Evolutionary conservation across 164 flowering plant species (phyloP).

Genomic region (Berberis vulgaris): DNA sequence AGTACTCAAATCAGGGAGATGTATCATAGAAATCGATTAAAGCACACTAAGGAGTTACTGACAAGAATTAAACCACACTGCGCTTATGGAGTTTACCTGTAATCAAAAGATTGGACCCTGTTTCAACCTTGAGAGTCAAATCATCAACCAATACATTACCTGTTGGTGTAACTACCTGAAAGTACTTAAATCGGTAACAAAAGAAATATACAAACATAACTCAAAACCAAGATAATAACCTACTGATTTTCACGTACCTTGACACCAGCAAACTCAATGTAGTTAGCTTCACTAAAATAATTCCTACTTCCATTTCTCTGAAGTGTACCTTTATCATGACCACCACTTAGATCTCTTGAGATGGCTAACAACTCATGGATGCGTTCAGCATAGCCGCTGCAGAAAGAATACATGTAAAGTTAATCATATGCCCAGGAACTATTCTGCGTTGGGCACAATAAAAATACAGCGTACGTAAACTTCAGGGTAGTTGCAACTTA

Average conservation of each 20-base stretch:
- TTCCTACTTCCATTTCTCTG: constrained; percentile 52
- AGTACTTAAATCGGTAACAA: constrained; percentile 5
- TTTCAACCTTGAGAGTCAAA: constrained; percentile 69
- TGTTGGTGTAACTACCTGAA: constrained; percentile 97
- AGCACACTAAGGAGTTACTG: not conserved
- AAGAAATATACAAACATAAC: not conserved
- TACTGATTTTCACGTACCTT: constrained; percentile 37
- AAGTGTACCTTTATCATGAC: constrained; percentile 39
- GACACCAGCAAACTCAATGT: constrained; percentile 81
- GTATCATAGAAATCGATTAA: not conserved
- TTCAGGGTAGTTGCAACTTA: no score
- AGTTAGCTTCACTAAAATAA: constrained; percentile 71
- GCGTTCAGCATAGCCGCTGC: constrained; percentile 99
- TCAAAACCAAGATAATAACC: not conserved
- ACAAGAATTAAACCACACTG: no score
- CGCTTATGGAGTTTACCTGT: constrained; percentile 48
- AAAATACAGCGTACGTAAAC: no score
- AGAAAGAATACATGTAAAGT: constrained; percentile 6
- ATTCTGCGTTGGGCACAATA: no score
- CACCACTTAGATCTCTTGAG: constrained; percentile 62
- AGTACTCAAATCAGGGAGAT: not conserved
- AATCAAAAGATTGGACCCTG: constrained; percentile 91
- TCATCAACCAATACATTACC: constrained; percentile 88
- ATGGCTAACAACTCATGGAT: constrained; percentile 77
- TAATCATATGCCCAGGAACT: not conserved